Evolutionary conservation across 2,329 filamentous ascomycete species (phyloP).

Genomic region (Sclerotinia borealis): DNA sequence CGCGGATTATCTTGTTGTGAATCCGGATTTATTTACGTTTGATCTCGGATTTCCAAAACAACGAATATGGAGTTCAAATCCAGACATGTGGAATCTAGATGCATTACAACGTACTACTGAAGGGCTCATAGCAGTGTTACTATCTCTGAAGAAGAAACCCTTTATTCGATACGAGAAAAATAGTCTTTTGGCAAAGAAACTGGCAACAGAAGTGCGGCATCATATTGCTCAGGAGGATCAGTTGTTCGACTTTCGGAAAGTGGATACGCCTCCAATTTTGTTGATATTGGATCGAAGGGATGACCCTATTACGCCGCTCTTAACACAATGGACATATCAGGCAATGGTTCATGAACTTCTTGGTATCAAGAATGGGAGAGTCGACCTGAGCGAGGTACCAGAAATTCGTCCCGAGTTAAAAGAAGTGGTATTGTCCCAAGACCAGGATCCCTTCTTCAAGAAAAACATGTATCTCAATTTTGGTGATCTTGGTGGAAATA

Average conservation of each 20-base stretch:
- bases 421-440: slow-evolving; percentile 91
- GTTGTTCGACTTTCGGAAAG: slow-evolving; percentile 90
- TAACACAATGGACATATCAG: slow-evolving; percentile 99
- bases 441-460: slow-evolving; percentile 97
- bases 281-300: slow-evolving; percentile 86
- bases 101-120: slow-evolving; percentile 81
- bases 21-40: slow-evolving; percentile 85
- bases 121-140: slow-evolving; percentile 73
- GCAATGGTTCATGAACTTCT: slow-evolving; percentile 99
- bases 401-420: slow-evolving; percentile 81
- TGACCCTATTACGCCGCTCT: slow-evolving; percentile 86
- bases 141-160: slow-evolving; percentile 94
- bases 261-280: slow-evolving; percentile 89
- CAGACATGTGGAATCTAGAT: slow-evolving; percentile 88
- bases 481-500: slow-evolving; percentile 88
- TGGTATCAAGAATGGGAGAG: slow-evolving; percentile 90
- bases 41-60: slow-evolving; percentile 66
- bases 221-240: slow-evolving; percentile 93
- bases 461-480: slow-evolving; percentile 99
- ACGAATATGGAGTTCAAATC: slow-evolving; percentile 71
- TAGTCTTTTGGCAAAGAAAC: slow-evolving; percentile 82
- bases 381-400: slow-evolving; percentile 77
- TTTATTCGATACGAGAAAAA: slow-evolving; percentile 90
- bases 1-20: slow-evolving; percentile 91
- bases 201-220: slow-evolving; percentile 88